Conservation (phyloP, 441 rosid genomes). For the Daphne laureola region DNA sequence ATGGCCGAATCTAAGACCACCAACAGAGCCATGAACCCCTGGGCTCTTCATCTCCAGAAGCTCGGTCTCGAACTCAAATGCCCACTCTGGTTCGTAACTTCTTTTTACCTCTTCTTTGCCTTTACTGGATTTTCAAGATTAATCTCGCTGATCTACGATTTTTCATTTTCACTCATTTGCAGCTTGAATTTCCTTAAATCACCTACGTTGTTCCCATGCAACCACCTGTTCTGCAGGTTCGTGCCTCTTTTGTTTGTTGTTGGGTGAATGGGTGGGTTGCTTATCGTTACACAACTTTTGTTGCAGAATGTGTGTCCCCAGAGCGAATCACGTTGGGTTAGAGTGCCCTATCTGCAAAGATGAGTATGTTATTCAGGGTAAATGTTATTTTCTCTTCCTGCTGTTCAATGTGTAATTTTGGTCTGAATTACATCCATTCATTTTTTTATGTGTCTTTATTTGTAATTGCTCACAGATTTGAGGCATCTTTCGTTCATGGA, state of each 20-base stretch:
- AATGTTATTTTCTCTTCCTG: not conserved
- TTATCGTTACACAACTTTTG: not conserved
- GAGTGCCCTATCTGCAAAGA: slow-evolving; percentile 54
- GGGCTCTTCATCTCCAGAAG: slow-evolving; percentile 75
- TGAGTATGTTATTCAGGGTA: slow-evolving; percentile 31
- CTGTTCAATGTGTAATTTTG: not conserved
- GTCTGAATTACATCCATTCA: too few relatives aligned
- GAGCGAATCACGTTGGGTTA: slow-evolving; percentile 23
- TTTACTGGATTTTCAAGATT: not conserved
- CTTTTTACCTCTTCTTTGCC: not conserved
- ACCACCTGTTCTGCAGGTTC: slow-evolving; percentile 75
- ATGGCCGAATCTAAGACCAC: slow-evolving; percentile 24
- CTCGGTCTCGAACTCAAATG: slow-evolving; percentile 82
- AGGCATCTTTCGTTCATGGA: slow-evolving; percentile 50
- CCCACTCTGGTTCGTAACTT: slow-evolving; percentile 60
- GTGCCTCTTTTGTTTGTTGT: slow-evolving; percentile 6
- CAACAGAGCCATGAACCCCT: slow-evolving; percentile 43
- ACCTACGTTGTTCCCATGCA: slow-evolving; percentile 71
- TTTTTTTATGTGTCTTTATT: not conserved
- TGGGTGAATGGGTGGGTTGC: not conserved
- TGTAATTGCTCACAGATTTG: slow-evolving; percentile 30
- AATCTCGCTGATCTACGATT: not conserved
- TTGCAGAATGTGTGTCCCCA: slow-evolving; percentile 50
- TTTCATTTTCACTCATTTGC: slow-evolving; percentile 11
- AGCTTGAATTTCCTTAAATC: slow-evolving; percentile 55